A percentile compares a stretch with the other conserved stretches of the same genome.
These are phyloP conservation scores for Porodaedalea pini DNA, from an alignment of 1,284 basidiomycete species.

Conservation along the genomic window DNA sequence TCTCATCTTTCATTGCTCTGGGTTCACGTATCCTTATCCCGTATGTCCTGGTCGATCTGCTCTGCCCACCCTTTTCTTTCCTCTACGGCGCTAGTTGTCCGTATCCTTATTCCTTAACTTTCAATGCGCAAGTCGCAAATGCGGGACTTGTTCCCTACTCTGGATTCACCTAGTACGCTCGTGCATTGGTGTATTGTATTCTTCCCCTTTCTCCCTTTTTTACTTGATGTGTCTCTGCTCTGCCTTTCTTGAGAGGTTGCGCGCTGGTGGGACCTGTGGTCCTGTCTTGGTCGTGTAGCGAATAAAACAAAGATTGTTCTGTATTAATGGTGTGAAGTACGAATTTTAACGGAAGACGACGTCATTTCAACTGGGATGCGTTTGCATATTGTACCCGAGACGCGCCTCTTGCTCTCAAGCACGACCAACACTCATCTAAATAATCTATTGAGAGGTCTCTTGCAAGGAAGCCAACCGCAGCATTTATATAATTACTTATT, in stretches of 20 bases:
- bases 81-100: not conserved
- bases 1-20: not conserved
- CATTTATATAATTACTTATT: no score
- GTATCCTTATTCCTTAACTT: not conserved
- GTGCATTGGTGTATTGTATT: not conserved
- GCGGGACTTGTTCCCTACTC: not conserved
- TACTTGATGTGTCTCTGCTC: not conserved
- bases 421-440: not conserved
- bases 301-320: not conserved
- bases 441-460: no score
- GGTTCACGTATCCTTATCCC: not conserved
- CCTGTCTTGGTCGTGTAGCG: slow-evolving; percentile 5
- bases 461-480: no score
- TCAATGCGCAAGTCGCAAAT: not conserved
- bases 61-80: not conserved
- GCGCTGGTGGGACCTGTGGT: slow-evolving; percentile 2
- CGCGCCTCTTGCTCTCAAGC: not conserved
- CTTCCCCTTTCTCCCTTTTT: not conserved
- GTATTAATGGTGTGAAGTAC: no score
- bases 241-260: slow-evolving; percentile 4
- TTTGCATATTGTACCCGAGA: no score
- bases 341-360: not conserved
- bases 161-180: not conserved
- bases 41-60: not conserved
- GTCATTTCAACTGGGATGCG: not conserved